Conservation (phyloP, 2,329 filamentous ascomycete species). For the Rhynchosporium agropyri region DNA sequence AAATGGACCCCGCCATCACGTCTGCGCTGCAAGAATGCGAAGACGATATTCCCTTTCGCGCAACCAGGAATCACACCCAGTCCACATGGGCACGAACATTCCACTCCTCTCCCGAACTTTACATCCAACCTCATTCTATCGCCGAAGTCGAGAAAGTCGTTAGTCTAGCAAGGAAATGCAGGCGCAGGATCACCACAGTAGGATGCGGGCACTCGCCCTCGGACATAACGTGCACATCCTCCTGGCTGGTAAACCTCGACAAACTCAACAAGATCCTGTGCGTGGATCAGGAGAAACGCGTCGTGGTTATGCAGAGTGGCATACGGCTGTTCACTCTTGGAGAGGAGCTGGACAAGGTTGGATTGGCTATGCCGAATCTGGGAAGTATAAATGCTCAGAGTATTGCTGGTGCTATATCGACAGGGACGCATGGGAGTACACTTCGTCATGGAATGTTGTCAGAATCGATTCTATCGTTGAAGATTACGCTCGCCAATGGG, state of each 20-base stretch:
- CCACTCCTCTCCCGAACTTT: slow-evolving; percentile 85
- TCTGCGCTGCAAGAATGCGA: slow-evolving; percentile 61
- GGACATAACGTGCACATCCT: slow-evolving; percentile 87
- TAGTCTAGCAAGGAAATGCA: slow-evolving; percentile 76
- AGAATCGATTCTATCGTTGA: slow-evolving; percentile 72
- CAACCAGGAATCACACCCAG: slow-evolving; percentile 72
- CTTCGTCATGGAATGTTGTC: slow-evolving; percentile 82
- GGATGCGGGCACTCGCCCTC: slow-evolving; percentile 92
- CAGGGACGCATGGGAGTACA: slow-evolving; percentile 90
- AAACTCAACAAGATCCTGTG: slow-evolving; percentile 72
- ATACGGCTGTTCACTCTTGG: slow-evolving; percentile 80
- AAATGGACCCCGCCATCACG: slow-evolving; percentile 49
- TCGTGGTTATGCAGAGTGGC: slow-evolving; percentile 82
- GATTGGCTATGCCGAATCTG: slow-evolving; percentile 85
- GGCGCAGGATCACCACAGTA: slow-evolving; percentile 81
- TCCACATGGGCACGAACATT: slow-evolving; percentile 96
- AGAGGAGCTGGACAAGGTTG: slow-evolving; percentile 70
- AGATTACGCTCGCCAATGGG: slow-evolving; percentile 82
- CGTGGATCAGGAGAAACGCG: slow-evolving; percentile 65
- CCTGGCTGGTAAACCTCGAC: slow-evolving; percentile 95
- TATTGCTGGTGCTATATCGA: slow-evolving; percentile 88
- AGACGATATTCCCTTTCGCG: slow-evolving; percentile 73
- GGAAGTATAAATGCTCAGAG: slow-evolving; percentile 96
- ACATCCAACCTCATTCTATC: slow-evolving; percentile 79
- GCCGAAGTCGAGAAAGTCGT: slow-evolving; percentile 83